Conservation (phyloP, 78 protist genomes). For the Mantamonas sphyraenae region DNA sequence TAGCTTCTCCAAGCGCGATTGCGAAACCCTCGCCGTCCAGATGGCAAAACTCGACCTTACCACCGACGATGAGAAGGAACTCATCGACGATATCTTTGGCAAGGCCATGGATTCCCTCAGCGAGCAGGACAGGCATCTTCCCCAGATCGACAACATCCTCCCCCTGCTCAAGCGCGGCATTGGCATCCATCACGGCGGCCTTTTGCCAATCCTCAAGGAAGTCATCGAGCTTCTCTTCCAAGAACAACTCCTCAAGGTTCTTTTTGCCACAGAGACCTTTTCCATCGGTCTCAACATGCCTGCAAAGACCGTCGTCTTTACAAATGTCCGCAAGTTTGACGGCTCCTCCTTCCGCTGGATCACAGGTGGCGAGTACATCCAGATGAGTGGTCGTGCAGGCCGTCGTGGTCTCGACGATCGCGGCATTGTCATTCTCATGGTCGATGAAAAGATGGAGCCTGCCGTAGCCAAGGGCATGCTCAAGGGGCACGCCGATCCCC, state of each 20-base stretch:
- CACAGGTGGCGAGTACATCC: conserved; percentile 81
- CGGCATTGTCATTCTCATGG: conserved; percentile 85
- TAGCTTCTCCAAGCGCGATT: conserved; percentile 61
- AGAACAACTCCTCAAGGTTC: conserved; percentile 41
- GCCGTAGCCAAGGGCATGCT: conserved; percentile 61
- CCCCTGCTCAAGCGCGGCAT: conserved; percentile 70
- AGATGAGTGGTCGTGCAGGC: conserved; percentile 92
- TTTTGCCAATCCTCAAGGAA: conserved; percentile 91
- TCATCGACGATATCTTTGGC: conserved; percentile 45
- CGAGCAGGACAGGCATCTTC: conserved; percentile 29
- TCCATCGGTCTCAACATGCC: conserved; percentile 99
- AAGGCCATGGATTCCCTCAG: conserved; percentile 39
- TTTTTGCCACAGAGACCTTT: conserved; percentile 98
- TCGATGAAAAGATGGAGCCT: conserved; percentile 80
- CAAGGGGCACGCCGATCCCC: conserved; percentile 76
- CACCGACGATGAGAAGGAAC: conserved; percentile 49
- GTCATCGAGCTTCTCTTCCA: neutral
- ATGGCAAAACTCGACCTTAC: conserved; percentile 54
- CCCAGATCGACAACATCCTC: conserved; percentile 32
- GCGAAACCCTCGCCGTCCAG: conserved; percentile 58
- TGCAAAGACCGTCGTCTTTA: conserved; percentile 90
- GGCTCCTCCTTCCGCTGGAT: conserved; percentile 57
- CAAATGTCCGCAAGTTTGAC: conserved; percentile 65
- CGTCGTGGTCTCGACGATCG: conserved; percentile 72
- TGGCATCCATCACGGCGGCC: conserved; percentile 94